Base-by-base conservation (phyloP, 768 basidiomycete genomes). In the Bullera alba region DNA sequence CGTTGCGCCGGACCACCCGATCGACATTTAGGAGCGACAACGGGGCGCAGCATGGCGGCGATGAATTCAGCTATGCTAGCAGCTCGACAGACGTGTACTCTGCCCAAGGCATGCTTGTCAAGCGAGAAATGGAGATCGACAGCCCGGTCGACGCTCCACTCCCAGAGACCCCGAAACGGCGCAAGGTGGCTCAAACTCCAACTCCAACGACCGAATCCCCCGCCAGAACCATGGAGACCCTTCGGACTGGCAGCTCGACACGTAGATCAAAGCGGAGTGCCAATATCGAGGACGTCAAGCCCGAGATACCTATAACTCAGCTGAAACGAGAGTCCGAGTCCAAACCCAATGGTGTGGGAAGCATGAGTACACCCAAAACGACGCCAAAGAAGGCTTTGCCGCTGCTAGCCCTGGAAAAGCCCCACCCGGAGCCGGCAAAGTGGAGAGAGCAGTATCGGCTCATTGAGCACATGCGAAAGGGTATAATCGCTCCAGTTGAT, bases 401-500 rank as follows among this genome's bases (percentile, higher is more conserved):
- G 10, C 56, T 61, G 34, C 44, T 66, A 14, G 58, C 63, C 16
- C 48, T 72, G 34, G 58, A 52, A 1, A 72, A 72, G 49, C 61
- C 70, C 5, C 70, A 72, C 53, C 64, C 66, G 4, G 61, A 56
- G 10, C 70, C 70, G 12, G 32, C 60, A 46, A 58, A 44, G 38
- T 72, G 70, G 70, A 52, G 59, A 30, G 53, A 61, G 29, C 70
- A 72, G 51, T 69, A 65, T 37, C 42, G 42, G n/a, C 29, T 67
- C 1, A 89, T 91, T 39, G 82, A 83, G 61, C 76, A 77, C 44
- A 91, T 91, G 87, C 79, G 87, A 17, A 74, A 81, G 17, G 75
- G 75, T 10, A 79, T 83, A 21, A 74, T 79, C 0, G 91, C 92
- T 0, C 90, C 93, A 0, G 93, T 95, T 1, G 93, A 97, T 64